These are phyloP conservation scores for Aquanectria penicillioides DNA, from an alignment of 2,329 filamentous ascomycete species.

Conservation along the genomic window DNA sequence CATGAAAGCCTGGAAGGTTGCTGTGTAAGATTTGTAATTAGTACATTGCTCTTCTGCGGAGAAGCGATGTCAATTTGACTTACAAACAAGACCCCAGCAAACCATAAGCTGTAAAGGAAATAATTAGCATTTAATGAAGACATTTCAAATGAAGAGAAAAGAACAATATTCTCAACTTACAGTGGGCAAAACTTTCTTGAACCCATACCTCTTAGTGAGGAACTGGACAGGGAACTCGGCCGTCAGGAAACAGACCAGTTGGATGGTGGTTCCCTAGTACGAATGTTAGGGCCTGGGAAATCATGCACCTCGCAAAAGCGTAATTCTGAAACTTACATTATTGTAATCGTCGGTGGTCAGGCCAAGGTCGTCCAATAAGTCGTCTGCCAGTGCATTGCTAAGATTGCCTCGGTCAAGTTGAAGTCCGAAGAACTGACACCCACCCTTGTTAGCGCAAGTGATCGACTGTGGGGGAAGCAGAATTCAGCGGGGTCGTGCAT, in stretches of 20 bases:
- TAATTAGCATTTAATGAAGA: background rate
- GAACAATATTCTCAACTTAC: conserved; percentile 17
- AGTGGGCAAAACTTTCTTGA: conserved; percentile 64
- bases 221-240: conserved; percentile 24
- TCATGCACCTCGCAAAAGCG: no score
- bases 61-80: conserved; percentile 15
- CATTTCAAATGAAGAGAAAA: no score
- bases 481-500: background rate
- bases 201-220: conserved; percentile 56
- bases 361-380: conserved; percentile 64
- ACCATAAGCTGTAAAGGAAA: conserved; percentile 54
- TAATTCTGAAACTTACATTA: conserved; percentile 47
- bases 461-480: conserved; percentile 17
- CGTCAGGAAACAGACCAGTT: conserved; percentile 62
- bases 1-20: conserved; percentile 62
- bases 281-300: background rate
- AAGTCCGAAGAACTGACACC: conserved; percentile 65
- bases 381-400: conserved; percentile 69
- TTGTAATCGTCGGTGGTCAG: conserved; percentile 65
- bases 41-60: conserved; percentile 13
- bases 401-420: conserved; percentile 73
- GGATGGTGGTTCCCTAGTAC: conserved; percentile 61
- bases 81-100: conserved; percentile 56
- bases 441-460: conserved; percentile 26
- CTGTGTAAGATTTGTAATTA: conserved; percentile 46